Evolutionary conservation across 495 filamentous ascomycete species (phyloP).

Genomic region (Xylaria nigripes): DNA sequence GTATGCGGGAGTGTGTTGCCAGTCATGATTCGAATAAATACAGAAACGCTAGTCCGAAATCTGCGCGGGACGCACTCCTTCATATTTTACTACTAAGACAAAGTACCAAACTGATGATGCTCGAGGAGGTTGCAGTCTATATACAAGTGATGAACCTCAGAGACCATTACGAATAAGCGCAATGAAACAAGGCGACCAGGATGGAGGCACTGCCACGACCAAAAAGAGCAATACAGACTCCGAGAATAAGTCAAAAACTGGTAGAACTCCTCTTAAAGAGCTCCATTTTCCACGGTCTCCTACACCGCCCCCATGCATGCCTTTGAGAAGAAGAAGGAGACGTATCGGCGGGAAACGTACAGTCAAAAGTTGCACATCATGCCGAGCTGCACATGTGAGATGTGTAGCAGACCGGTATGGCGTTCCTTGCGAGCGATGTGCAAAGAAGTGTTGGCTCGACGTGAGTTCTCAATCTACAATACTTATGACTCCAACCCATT

Average conservation of each 20-base stretch:
- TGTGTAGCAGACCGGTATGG: conserved; percentile 12
- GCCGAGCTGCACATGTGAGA: conserved; percentile 9
- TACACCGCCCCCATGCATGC: neutral
- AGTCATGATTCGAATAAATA: neutral
- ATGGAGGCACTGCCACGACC: neutral
- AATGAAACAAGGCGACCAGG: neutral
- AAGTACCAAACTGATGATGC: neutral
- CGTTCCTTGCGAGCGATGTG: conserved; percentile 9
- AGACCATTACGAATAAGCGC: neutral
- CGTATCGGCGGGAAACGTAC: conserved; percentile 4
- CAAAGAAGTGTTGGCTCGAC: conserved; percentile 3
- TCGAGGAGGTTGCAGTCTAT: neutral
- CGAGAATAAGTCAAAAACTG: neutral
- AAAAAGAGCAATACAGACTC: neutral
- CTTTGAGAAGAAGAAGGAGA: neutral
- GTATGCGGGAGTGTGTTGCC: neutral
- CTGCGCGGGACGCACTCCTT: neutral
- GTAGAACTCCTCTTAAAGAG: conserved; percentile 7
- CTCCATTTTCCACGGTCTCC: neutral
- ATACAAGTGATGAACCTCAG: neutral
- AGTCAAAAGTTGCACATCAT: conserved; percentile 6
- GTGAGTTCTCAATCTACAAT: neutral
- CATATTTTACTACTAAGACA: neutral
- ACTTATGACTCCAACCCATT: neutral
- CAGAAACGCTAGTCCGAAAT: neutral